Percentiles rank a stretch among this genome's conserved stretches.
Conservation (phyloP, 192 early-diverging fungal genomes). For the Kappamyces sp. region DNA sequence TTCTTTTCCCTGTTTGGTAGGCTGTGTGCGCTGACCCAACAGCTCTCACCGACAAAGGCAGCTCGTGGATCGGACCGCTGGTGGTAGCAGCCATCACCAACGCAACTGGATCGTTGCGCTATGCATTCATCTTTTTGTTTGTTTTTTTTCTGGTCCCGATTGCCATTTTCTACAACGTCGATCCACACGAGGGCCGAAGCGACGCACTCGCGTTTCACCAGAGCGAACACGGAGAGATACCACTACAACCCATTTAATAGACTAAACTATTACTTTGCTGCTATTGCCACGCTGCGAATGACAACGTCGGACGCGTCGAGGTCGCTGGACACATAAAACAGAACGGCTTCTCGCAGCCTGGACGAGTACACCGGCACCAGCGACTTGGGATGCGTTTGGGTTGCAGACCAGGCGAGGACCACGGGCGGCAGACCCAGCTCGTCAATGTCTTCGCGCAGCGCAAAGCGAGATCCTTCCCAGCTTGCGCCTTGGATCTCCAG, state of each 20-base stretch:
- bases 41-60: slow-evolving; percentile 57
- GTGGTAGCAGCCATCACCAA: slow-evolving; percentile 60
- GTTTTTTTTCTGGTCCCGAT: slow-evolving; percentile 48
- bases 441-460: too few species aligned
- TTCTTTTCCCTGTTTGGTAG: slow-evolving; percentile 67
- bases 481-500: too few species aligned
- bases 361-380: too few species aligned
- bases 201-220: slow-evolving; percentile 30
- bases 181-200: slow-evolving; percentile 50
- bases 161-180: slow-evolving; percentile 44
- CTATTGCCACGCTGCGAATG: too few species aligned
- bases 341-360: too few species aligned
- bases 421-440: too few species aligned
- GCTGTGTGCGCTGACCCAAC: slow-evolving; percentile 1
- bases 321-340: too few species aligned
- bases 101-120: slow-evolving; percentile 43
- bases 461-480: too few species aligned
- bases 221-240: slow-evolving; percentile 11
- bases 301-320: too few species aligned
- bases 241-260: background rate
- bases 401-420: too few species aligned
- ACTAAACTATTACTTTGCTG: too few species aligned
- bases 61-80: slow-evolving; percentile 64
- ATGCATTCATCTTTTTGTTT: slow-evolving; percentile 51
- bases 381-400: too few species aligned